These are phyloP conservation scores for Cubamyces sp. DNA, from an alignment of 768 basidiomycete genomes.

Conservation along the genomic window DNA sequence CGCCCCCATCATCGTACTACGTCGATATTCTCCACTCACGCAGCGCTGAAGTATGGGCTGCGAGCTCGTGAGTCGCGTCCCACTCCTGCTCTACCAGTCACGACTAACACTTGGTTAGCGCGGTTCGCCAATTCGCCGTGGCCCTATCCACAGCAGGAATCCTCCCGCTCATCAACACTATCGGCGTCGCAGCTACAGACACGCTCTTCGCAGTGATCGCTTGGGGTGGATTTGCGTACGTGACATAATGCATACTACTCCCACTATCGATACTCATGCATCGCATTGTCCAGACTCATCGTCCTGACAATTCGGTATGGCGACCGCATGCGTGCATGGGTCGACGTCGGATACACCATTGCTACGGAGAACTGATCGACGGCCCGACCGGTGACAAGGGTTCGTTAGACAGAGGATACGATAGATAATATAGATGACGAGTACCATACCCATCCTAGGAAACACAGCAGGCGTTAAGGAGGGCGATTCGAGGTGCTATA, in stretches of 20 bases:
- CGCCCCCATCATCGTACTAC: conserved; percentile 57
- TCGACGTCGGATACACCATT: conserved; percentile 60
- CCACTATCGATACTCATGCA: background rate
- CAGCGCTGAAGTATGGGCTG: conserved; percentile 69
- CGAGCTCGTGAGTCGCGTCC: conserved; percentile 47
- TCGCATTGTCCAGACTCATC: conserved; percentile 44
- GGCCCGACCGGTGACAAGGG: too few species aligned
- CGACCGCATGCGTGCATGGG: conserved; percentile 56
- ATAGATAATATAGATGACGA: too few species aligned
- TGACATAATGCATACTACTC: conserved; percentile 5
- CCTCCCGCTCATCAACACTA: conserved; percentile 55
- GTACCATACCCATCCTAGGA: too few species aligned
- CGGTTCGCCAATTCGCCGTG: conserved; percentile 49
- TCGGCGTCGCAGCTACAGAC: conserved; percentile 58
- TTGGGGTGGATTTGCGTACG: conserved; percentile 59
- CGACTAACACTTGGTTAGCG: conserved; percentile 38
- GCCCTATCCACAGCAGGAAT: conserved; percentile 49
- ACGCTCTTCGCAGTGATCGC: conserved; percentile 48
- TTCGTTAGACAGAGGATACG: too few species aligned
- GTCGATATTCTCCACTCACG: conserved; percentile 63
- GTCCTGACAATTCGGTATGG: conserved; percentile 60
- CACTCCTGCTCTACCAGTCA: background rate
- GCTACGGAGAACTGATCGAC: conserved; percentile 15
- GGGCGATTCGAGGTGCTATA: background rate
- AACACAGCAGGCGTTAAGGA: too few species aligned